Conservation (phyloP, 805 yeast species). For the Isabelozyma gotoi region DNA sequence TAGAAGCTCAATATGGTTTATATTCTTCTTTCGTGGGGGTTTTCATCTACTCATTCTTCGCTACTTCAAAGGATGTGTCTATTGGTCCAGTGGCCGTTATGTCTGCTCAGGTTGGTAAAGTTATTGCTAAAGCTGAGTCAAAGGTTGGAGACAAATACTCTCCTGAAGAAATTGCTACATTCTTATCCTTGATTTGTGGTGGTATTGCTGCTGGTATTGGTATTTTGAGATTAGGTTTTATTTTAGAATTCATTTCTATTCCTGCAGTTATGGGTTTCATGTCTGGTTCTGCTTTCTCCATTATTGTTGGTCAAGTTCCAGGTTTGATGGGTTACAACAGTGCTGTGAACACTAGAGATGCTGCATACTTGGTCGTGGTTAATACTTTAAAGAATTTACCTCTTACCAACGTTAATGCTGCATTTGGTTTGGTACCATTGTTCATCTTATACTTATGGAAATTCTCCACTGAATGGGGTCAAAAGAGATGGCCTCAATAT, state of each 20-base stretch:
- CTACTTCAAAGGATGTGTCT: slow-evolving; percentile 92
- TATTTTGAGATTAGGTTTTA: slow-evolving; percentile 77
- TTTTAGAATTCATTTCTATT: slow-evolving; percentile 82
- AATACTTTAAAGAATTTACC: slow-evolving; percentile 70
- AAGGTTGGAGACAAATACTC: slow-evolving; percentile 42
- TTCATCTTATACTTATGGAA: slow-evolving; percentile 74
- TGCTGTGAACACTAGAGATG: slow-evolving; percentile 66
- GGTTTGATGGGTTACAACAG: slow-evolving; percentile 74
- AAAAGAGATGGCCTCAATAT: slow-evolving; percentile 61
- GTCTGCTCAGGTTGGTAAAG: slow-evolving; percentile 83
- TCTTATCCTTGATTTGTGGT: slow-evolving; percentile 80
- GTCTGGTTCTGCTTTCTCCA: slow-evolving; percentile 89
- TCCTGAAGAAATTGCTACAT: slow-evolving; percentile 77
- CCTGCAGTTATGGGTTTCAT: slow-evolving; percentile 95
- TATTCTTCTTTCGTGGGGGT: slow-evolving; percentile 93
- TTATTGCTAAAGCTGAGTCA: slow-evolving; percentile 59
- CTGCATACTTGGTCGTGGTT: slow-evolving; percentile 70
- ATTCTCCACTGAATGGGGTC: slow-evolving; percentile 56
- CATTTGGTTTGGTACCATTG: slow-evolving; percentile 79
- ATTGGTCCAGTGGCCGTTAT: slow-evolving; percentile 97
- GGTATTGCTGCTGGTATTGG: slow-evolving; percentile 83
- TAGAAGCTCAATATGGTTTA: slow-evolving; percentile 80
- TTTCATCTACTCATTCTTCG: slow-evolving; percentile 82
- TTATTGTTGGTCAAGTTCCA: slow-evolving; percentile 84
- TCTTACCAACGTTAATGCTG: slow-evolving; percentile 74